Conservation (phyloP, 1,284 basidiomycete species). For the Malassezia nana region DNA sequence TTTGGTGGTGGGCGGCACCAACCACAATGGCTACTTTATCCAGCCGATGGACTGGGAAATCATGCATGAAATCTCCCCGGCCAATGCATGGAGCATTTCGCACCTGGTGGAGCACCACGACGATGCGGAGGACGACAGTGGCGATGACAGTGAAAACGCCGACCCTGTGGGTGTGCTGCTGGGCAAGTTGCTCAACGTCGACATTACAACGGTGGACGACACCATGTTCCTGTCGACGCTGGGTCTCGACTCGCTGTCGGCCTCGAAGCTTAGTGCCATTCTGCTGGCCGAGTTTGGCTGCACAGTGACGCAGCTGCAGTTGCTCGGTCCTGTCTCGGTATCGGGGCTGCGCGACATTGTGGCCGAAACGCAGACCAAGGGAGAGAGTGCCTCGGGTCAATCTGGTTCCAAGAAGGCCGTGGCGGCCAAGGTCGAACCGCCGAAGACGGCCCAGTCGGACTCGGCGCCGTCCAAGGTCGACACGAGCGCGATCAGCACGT, state of each 20-base stretch:
- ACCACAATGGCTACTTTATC: constrained; percentile 18
- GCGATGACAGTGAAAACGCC: constrained; percentile 4
- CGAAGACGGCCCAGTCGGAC: not conserved
- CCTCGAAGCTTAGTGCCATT: constrained; percentile 19
- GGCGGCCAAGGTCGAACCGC: not conserved
- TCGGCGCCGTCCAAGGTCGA: constrained; percentile 2
- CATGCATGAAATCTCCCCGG: constrained; percentile 17
- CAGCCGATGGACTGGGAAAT: constrained; percentile 18
- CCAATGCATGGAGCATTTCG: constrained; percentile 14
- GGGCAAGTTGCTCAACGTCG: constrained; percentile 20
- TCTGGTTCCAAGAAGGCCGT: not conserved
- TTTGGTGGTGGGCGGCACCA: constrained; percentile 10
- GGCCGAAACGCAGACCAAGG: constrained; percentile 10
- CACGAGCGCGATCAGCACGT: constrained; percentile 1
- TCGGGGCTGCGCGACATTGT: constrained; percentile 16
- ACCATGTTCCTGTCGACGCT: constrained; percentile 20
- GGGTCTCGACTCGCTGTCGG: constrained; percentile 19
- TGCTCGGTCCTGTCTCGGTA: constrained; percentile 19
- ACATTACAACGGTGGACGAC: constrained; percentile 18
- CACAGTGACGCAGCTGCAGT: constrained; percentile 18
- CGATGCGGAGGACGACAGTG: constrained; percentile 13
- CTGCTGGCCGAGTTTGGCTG: constrained; percentile 16
- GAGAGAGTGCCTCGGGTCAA: not conserved
- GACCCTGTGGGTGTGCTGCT: constrained; percentile 17
- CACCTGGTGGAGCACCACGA: constrained; percentile 18